Evolutionary conservation across 2,329 filamentous ascomycete genomes (phyloP).

Genomic region (Colletotrichum sp.): DNA sequence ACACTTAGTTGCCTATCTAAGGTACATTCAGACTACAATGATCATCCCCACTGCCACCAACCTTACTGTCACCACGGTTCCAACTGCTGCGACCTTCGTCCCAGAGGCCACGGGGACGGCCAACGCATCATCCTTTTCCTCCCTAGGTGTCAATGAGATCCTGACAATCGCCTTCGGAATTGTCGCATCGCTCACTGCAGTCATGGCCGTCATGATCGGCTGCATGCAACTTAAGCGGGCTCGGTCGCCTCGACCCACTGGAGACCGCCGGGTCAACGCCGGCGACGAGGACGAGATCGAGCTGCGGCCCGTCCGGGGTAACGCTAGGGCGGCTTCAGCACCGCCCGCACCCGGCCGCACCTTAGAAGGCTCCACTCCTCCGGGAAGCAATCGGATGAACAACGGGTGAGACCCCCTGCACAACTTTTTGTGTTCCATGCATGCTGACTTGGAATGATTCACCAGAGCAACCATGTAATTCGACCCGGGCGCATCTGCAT

Average conservation of each 20-base stretch:
- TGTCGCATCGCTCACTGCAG: background rate
- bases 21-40: too few species aligned
- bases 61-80: too few species aligned
- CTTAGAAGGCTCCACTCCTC: background rate
- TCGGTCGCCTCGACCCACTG: accelerated
- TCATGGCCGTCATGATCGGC: background rate
- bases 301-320: background rate
- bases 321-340: background rate
- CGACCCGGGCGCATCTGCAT: background rate
- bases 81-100: too few species aligned
- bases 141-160: background rate
- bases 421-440: accelerated
- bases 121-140: accelerated
- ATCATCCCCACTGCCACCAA: too few species aligned
- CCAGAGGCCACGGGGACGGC: too few species aligned
- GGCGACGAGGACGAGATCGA: accelerated
- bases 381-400: background rate
- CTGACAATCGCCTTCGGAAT: background rate
- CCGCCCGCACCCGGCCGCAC: background rate
- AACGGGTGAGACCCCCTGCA: background rate
- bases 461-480: background rate
- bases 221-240: background rate
- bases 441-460: background rate
- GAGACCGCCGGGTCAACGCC: too few species aligned
- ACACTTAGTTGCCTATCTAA: too few species aligned